A percentile compares a stretch with the other conserved stretches of the same genome.
These are phyloP conservation scores for Calycina herbarum DNA, from an alignment of 2,329 filamentous ascomycete species.

Conservation along the genomic window DNA sequence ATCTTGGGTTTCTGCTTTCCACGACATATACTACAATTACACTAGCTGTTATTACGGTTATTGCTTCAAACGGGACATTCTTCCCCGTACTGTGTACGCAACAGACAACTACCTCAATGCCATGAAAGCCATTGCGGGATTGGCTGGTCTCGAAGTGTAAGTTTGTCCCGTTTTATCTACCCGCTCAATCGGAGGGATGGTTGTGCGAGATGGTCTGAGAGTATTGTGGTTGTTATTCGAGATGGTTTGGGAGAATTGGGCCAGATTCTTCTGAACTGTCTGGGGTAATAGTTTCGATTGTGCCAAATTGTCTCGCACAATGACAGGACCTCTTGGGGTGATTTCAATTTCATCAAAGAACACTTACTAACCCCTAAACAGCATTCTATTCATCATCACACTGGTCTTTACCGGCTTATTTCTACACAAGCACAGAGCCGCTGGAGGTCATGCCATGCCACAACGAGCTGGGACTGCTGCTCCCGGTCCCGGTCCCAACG, in stretches of 20 bases:
- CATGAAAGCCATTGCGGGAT: slow-evolving; percentile 8
- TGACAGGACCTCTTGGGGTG: no score
- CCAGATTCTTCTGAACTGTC: no score
- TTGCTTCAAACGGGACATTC: slow-evolving; percentile 12
- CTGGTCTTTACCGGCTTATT: slow-evolving; percentile 6
- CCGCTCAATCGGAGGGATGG: background rate
- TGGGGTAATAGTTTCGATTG: no score
- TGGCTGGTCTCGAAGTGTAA: slow-evolving; percentile 14
- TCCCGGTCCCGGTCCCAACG: slow-evolving; percentile 4
- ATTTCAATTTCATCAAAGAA: background rate
- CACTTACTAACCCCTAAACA: background rate
- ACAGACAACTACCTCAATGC: background rate
- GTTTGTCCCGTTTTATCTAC: no score
- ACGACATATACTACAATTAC: background rate
- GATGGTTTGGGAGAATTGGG: no score
- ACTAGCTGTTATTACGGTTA: background rate
- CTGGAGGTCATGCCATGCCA: slow-evolving; percentile 11
- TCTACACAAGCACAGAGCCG: slow-evolving; percentile 10
- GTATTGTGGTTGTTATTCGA: no score
- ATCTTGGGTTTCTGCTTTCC: slow-evolving; percentile 3
- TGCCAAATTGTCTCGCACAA: no score
- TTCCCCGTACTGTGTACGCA: background rate
- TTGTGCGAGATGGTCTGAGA: no score
- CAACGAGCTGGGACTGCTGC: background rate
- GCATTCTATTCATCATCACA: slow-evolving; percentile 8